Percentiles rank a stretch among this genome's conserved stretches.
phyloP scores from a whole-genome alignment of 2,329 filamentous ascomycete species.

The Hawksworthiomyces lignivorus region DNA sequence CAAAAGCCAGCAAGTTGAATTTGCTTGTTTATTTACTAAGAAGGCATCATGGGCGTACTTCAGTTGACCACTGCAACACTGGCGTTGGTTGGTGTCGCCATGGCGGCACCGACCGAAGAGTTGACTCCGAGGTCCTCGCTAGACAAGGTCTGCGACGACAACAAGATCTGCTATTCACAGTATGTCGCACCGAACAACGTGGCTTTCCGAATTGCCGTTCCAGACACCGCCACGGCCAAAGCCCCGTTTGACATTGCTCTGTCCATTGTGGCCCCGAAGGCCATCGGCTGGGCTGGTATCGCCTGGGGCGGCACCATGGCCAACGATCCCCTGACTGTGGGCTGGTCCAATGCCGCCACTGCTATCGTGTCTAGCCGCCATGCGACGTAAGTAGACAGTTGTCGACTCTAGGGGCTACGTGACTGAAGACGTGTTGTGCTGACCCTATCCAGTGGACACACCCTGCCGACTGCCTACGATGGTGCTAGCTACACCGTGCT shows the following conservation, averaged over 20 bases:
- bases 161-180: slow-evolving; percentile 23
- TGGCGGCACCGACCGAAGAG: slow-evolving; percentile 11
- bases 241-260: slow-evolving; percentile 29
- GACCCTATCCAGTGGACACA: slow-evolving; percentile 17
- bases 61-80: slow-evolving; percentile 14
- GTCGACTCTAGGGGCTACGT: slow-evolving; percentile 31
- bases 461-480: slow-evolving; percentile 26
- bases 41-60: slow-evolving; percentile 18
- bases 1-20: too few species aligned
- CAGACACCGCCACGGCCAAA: slow-evolving; percentile 21
- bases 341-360: slow-evolving; percentile 29
- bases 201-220: slow-evolving; percentile 22
- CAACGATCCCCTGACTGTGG: slow-evolving; percentile 32
- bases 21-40: too few species aligned
- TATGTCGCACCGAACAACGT: slow-evolving; percentile 19
- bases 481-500: slow-evolving; percentile 27
- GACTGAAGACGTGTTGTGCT: slow-evolving; percentile 19
- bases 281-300: slow-evolving; percentile 32
- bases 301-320: slow-evolving; percentile 34
- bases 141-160: slow-evolving; percentile 22
- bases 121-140: slow-evolving; percentile 7
- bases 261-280: slow-evolving; percentile 30
- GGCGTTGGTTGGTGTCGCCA: slow-evolving; percentile 11
- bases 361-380: slow-evolving; percentile 30
- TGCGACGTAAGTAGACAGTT: slow-evolving; percentile 27